phyloP scores from a whole-genome alignment of 495 filamentous ascomycete species.

The Darksidea phi region DNA sequence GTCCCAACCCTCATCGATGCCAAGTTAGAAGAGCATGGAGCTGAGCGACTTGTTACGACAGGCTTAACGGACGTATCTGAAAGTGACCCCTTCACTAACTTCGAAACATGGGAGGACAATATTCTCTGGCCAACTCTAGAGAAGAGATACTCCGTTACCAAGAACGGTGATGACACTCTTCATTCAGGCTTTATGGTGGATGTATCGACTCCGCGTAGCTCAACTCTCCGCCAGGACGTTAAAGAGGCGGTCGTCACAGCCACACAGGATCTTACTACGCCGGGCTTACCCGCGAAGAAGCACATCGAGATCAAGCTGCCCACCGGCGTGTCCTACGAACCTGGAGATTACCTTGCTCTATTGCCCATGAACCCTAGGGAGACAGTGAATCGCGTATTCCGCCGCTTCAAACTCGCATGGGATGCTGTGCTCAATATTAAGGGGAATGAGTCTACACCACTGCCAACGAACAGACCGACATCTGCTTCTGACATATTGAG shows the following conservation, averaged over 20 bases:
- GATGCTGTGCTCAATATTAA: conserved; percentile 17
- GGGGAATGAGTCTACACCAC: conserved; percentile 7
- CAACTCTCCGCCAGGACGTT: no score
- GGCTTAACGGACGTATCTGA: no score
- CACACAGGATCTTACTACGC: conserved; percentile 15
- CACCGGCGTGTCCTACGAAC: conserved; percentile 1
- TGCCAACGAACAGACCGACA: conserved; percentile 4
- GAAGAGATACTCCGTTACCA: no score
- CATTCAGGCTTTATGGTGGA: no score
- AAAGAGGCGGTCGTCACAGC: conserved; percentile 16
- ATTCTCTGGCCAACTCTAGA: no score
- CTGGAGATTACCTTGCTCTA: conserved; percentile 23
- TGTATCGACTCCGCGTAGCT: no score
- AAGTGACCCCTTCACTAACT: no score
- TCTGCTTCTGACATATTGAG: conserved; percentile 26
- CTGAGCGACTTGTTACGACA: no score
- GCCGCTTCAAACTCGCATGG: conserved; percentile 10
- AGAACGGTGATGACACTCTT: no score
- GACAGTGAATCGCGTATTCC: conserved; percentile 8
- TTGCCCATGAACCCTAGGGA: conserved; percentile 7
- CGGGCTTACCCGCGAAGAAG: conserved; percentile 16
- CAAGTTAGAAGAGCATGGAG: no score
- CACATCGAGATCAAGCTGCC: conserved; percentile 29
- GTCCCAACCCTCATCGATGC: no score
- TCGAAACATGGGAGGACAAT: no score